A percentile compares a stretch with the other conserved stretches of the same genome.
Conservation (phyloP, 2,329 filamentous ascomycete species). For the Alternaria atra region DNA sequence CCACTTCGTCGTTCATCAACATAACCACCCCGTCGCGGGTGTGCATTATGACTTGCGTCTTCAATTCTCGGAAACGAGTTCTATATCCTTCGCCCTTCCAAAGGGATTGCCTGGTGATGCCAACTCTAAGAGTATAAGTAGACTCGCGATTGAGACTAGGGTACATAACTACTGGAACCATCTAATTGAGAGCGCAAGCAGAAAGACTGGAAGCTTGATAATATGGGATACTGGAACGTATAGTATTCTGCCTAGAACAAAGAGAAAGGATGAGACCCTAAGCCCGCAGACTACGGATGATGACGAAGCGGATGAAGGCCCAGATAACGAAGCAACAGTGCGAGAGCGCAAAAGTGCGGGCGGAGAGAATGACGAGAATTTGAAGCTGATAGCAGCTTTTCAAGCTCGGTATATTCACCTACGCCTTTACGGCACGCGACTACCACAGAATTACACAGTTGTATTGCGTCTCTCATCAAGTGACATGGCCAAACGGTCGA, state of each 20-base stretch:
- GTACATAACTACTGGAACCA: constrained; percentile 58
- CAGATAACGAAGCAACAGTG: background rate
- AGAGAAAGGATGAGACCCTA: constrained; percentile 17
- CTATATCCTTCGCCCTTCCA: constrained; percentile 64
- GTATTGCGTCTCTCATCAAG: constrained; percentile 44
- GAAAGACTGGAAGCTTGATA: constrained; percentile 55
- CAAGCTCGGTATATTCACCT: constrained; percentile 52
- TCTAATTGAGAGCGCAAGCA: constrained; percentile 55
- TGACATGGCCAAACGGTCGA: background rate
- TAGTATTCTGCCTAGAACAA: constrained; percentile 44
- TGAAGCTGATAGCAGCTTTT: constrained; percentile 52
- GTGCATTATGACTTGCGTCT: constrained; percentile 74
- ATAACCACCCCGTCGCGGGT: constrained; percentile 75
- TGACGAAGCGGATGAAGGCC: background rate
- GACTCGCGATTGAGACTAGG: constrained; percentile 58
- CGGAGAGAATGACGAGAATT: constrained; percentile 37
- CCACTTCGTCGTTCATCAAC: constrained; percentile 74
- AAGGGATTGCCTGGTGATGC: constrained; percentile 56
- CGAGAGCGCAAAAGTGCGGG: background rate
- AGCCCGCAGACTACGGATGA: constrained; percentile 7
- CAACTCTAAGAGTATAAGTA: constrained; percentile 49
- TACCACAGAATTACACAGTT: constrained; percentile 54
- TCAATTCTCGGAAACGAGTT: constrained; percentile 73
- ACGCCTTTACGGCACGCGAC: constrained; percentile 52
- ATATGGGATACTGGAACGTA: constrained; percentile 60